A percentile compares a stretch with the other conserved stretches of the same genome.
phyloP scores from a whole-genome alignment of 345 rosid species.

The Populus nigra region DNA sequence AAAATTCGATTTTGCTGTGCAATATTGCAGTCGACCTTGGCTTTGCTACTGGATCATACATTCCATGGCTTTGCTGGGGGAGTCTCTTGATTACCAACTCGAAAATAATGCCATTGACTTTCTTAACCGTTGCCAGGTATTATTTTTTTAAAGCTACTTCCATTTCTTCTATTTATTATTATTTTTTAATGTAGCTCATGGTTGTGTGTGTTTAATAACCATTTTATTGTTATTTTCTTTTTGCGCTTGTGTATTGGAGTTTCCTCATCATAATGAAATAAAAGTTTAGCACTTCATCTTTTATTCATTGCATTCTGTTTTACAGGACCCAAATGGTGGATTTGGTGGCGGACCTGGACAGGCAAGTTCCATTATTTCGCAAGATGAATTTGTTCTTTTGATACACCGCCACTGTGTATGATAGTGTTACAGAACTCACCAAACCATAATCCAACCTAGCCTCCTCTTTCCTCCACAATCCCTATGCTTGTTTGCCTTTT shows the following conservation, averaged over 20 bases:
- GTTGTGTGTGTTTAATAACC: not conserved
- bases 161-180: not conserved
- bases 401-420: not conserved
- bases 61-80: slow-evolving; percentile 82
- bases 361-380: slow-evolving; percentile 45
- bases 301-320: not conserved
- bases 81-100: slow-evolving; percentile 52
- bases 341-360: slow-evolving; percentile 99
- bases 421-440: not conserved
- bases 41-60: slow-evolving; percentile 95
- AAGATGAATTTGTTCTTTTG: not conserved
- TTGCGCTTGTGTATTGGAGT: not conserved
- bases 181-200: not conserved
- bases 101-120: slow-evolving; percentile 58
- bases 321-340: slow-evolving; percentile 85
- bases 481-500: not conserved
- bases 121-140: slow-evolving; percentile 80
- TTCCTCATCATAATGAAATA: not conserved
- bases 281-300: not conserved
- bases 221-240: too few species aligned
- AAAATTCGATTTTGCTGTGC: not conserved
- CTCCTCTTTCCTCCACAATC: not conserved
- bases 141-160: not conserved
- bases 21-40: slow-evolving; percentile 80
- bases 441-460: not conserved